These are phyloP conservation scores for Globisporangium paddicum DNA, from an alignment of 352 stramenopile genomes.

Conservation along the genomic window DNA sequence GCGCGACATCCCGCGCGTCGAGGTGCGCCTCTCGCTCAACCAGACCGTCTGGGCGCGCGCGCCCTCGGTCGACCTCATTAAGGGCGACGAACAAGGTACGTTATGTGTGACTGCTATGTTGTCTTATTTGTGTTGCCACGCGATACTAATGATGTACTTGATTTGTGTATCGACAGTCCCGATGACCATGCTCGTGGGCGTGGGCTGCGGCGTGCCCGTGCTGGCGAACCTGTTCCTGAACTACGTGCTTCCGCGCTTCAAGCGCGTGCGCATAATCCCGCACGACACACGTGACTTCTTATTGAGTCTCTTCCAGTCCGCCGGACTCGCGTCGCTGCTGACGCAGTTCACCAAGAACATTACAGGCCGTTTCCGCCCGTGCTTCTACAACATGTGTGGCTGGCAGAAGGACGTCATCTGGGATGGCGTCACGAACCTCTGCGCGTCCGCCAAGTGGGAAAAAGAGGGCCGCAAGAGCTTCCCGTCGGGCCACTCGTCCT, in stretches of 20 bases:
- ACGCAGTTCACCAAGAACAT: constrained; percentile 74
- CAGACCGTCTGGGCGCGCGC: constrained; percentile 37
- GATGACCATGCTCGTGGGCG: constrained; percentile 38
- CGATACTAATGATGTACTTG: background rate
- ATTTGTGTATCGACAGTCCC: constrained; percentile 30
- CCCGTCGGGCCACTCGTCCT: constrained; percentile 71
- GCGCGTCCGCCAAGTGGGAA: constrained; percentile 36
- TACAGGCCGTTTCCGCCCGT: constrained; percentile 61
- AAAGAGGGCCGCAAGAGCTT: constrained; percentile 69
- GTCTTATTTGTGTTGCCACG: background rate
- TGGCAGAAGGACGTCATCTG: constrained; percentile 63
- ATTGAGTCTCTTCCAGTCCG: constrained; percentile 49
- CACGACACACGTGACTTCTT: constrained; percentile 76
- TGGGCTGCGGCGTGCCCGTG: constrained; percentile 34
- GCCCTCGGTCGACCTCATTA: constrained; percentile 43
- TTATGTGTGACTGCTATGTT: background rate
- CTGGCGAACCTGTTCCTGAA: constrained; percentile 50
- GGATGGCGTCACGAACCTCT: constrained; percentile 64
- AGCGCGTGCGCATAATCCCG: constrained; percentile 40
- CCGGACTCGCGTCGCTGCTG: constrained; percentile 44
- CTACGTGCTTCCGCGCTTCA: constrained; percentile 43
- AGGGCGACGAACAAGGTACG: constrained; percentile 31
- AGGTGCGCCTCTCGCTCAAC: constrained; percentile 39
- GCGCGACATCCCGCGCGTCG: constrained; percentile 47
- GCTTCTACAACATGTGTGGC: constrained; percentile 74